Evolutionary conservation across 176 grass and related monocot species (phyloP).

Genomic region (Lolium perenne): DNA sequence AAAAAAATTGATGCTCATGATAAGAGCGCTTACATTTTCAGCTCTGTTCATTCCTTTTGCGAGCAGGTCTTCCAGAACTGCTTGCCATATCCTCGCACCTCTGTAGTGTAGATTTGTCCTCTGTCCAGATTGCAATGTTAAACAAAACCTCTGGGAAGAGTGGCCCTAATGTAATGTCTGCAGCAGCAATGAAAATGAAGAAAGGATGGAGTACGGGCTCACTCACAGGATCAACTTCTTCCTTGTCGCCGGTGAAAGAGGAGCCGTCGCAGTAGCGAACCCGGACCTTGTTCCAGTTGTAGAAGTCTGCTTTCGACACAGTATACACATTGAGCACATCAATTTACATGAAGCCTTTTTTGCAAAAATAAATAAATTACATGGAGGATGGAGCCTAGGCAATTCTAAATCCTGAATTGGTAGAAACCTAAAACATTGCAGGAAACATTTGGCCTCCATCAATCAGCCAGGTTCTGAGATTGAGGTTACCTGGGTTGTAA

Average conservation of each 20-base stretch:
- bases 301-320: slow-evolving; percentile 70
- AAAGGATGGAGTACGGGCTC: not conserved
- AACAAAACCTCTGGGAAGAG: too few relatives aligned
- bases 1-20: not conserved
- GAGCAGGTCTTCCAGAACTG: slow-evolving; percentile 79
- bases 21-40: slow-evolving; percentile 70
- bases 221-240: slow-evolving; percentile 72
- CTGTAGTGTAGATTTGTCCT: slow-evolving; percentile 71
- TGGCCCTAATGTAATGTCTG: too few relatives aligned
- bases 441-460: too few relatives aligned
- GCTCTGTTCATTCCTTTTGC: slow-evolving; percentile 84
- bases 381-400: not conserved
- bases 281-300: slow-evolving; percentile 95
- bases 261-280: slow-evolving; percentile 89
- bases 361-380: too few relatives aligned
- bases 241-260: slow-evolving; percentile 81
- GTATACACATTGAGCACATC: not conserved
- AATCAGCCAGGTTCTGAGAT: not conserved
- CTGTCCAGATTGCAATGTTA: slow-evolving; percentile 42
- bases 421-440: too few relatives aligned
- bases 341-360: not conserved
- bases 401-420: not conserved
- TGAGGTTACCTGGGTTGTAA: slow-evolving; percentile 71
- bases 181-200: not conserved
- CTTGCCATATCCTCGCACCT: slow-evolving; percentile 73